Conservation (phyloP, 495 filamentous ascomycete species). For the Coniosporium apollinis region DNA sequence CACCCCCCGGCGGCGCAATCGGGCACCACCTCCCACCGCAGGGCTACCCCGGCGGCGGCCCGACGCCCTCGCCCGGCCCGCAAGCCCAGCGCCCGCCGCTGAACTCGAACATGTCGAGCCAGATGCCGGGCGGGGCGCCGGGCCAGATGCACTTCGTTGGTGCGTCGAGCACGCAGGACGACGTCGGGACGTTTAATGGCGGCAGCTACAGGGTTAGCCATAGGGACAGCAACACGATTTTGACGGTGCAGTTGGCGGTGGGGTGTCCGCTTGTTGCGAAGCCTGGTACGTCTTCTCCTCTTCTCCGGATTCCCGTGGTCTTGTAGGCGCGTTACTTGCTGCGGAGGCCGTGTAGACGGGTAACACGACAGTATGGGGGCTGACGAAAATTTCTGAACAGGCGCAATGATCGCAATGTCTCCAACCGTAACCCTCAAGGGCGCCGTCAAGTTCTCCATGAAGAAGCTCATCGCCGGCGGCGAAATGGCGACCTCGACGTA, state of each 20-base stretch:
- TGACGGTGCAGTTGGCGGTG: constrained; percentile 79
- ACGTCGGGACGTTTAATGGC: constrained; percentile 88
- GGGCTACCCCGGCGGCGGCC: not conserved
- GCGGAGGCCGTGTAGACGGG: not conserved
- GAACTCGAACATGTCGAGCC: constrained; percentile 10
- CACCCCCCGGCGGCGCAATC: constrained; percentile 11
- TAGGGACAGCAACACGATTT: constrained; percentile 71
- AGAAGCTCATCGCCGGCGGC: constrained; percentile 68
- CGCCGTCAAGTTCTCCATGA: constrained; percentile 59
- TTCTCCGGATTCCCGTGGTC: no score
- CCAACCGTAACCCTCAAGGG: constrained; percentile 72
- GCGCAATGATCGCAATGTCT: constrained; percentile 90
- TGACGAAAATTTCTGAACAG: constrained; percentile 20
- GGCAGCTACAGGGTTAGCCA: constrained; percentile 89
- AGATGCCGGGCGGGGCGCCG: constrained; percentile 30
- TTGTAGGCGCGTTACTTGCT: not conserved
- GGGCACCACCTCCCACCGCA: constrained; percentile 2
- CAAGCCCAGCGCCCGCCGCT: constrained; percentile 2
- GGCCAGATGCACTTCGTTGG: constrained; percentile 40
- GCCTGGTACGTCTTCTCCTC: constrained; percentile 40
- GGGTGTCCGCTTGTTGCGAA: constrained; percentile 71
- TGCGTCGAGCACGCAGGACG: constrained; percentile 46
- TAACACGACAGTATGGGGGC: not conserved
- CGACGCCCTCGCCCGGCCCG: constrained; percentile 4
- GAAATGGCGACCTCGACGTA: constrained; percentile 68